Evolutionary conservation across 352 stramenopile genomes (phyloP).

Genomic region (Pythium sukuiense): DNA sequence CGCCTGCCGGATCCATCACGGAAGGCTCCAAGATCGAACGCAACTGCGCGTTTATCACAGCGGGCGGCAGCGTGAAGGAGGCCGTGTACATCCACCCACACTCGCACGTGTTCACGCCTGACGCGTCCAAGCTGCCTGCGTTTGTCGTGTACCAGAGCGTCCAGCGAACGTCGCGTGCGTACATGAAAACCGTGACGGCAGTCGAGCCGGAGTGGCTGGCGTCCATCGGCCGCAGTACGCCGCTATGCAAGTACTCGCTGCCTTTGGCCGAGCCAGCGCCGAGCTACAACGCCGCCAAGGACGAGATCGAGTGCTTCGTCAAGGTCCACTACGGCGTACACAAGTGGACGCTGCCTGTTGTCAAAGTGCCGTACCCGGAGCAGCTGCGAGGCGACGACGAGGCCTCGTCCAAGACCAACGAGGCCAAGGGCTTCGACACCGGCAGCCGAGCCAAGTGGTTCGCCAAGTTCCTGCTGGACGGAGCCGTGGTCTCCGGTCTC

Average conservation of each 20-base stretch:
- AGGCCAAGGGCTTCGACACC: conserved; percentile 41
- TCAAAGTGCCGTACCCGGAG: conserved; percentile 52
- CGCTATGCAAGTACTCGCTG: conserved; percentile 66
- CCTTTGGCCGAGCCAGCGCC: conserved; percentile 62
- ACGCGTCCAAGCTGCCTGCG: conserved; percentile 57
- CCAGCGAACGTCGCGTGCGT: conserved; percentile 76
- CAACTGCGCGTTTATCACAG: conserved; percentile 77
- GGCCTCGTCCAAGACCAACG: conserved; percentile 24
- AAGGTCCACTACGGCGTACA: conserved; percentile 75
- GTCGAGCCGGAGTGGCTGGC: conserved; percentile 97
- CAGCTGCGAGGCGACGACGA: neutral
- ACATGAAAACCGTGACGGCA: conserved; percentile 97
- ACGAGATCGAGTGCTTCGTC: conserved; percentile 78
- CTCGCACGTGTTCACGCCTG: conserved; percentile 76
- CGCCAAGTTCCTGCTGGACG: conserved; percentile 81
- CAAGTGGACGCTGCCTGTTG: conserved; percentile 62
- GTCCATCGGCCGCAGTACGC: conserved; percentile 72
- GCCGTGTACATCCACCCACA: conserved; percentile 85
- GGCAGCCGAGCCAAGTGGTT: conserved; percentile 75
- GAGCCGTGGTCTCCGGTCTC: conserved; percentile 54
- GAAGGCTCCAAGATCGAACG: conserved; percentile 82
- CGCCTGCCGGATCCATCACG: conserved; percentile 66
- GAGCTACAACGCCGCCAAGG: conserved; percentile 52
- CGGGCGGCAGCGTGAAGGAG: conserved; percentile 55
- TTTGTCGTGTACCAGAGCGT: conserved; percentile 84